Conservation (phyloP, 2,329 filamentous ascomycete species). For the Diaporthe sp. region DNA sequence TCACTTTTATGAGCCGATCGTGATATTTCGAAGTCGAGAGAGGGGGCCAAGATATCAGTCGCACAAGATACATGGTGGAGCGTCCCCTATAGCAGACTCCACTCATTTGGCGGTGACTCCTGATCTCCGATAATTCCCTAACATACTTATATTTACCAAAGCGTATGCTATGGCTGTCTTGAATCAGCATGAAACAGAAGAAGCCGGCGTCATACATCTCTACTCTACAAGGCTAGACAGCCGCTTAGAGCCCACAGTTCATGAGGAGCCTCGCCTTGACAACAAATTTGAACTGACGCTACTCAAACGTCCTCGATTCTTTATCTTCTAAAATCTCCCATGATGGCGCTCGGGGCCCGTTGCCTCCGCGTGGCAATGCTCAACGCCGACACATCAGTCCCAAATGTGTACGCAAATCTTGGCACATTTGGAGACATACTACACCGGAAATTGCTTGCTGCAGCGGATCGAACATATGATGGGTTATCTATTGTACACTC, state of each 20-base stretch:
- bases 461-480: slow-evolving; percentile 1
- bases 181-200: neutral
- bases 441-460: slow-evolving; percentile 24
- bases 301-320: no score
- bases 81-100: slow-evolving; percentile 30
- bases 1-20: neutral
- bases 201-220: neutral
- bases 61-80: slow-evolving; percentile 27
- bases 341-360: neutral
- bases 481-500: slow-evolving; percentile 4
- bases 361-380: slow-evolving; percentile 37
- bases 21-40: neutral
- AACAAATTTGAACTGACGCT: neutral
- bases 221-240: neutral
- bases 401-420: slow-evolving; percentile 33
- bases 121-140: neutral
- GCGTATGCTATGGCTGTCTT: neutral
- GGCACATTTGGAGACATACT: slow-evolving; percentile 38
- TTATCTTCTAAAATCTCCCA: neutral
- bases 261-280: neutral
- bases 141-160: neutral
- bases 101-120: slow-evolving; percentile 38
- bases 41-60: neutral
- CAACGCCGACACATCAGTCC: slow-evolving; percentile 38
- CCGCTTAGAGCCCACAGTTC: neutral